phyloP scores from a whole-genome alignment of 805 yeast genomes.

The Torulaspora delbrueckii region DNA sequence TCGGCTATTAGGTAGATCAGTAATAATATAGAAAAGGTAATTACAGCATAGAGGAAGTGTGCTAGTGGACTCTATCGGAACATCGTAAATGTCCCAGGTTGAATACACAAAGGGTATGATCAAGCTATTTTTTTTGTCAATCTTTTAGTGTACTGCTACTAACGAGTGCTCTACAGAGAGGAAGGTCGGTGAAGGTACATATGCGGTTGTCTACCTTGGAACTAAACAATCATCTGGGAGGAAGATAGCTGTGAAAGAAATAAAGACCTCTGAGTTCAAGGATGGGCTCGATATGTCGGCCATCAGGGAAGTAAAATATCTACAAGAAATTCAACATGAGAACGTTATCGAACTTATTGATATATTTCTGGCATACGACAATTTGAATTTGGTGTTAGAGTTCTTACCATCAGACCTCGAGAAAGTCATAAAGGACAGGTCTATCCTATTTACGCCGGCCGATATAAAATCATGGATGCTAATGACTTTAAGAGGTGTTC shows the following conservation, averaged over 20 bases:
- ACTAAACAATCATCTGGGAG: constrained; percentile 44
- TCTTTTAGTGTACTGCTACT: constrained; percentile 3
- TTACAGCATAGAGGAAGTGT: not conserved
- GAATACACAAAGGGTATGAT: constrained; percentile 26
- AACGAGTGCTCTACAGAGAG: constrained; percentile 42
- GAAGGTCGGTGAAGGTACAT: constrained; percentile 98
- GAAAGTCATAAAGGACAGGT: constrained; percentile 74
- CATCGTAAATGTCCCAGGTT: constrained; percentile 6
- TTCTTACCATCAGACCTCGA: constrained; percentile 90
- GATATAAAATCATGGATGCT: constrained; percentile 91
- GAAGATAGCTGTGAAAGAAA: constrained; percentile 87
- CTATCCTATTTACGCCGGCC: constrained; percentile 70
- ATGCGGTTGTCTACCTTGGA: constrained; percentile 93
- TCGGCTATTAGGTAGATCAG: not conserved
- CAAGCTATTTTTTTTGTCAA: not conserved
- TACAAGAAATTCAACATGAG: constrained; percentile 71
- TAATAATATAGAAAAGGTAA: not conserved
- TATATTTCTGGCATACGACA: constrained; percentile 64
- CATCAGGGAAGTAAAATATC: constrained; percentile 81
- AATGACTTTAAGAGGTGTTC: constrained; percentile 91
- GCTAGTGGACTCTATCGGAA: not conserved
- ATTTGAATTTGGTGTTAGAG: constrained; percentile 83
- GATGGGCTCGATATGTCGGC: constrained; percentile 99
- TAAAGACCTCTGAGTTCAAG: constrained; percentile 87
- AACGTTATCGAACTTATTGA: constrained; percentile 87